Conservation (phyloP, 805 yeast genomes). For the Lachancea waltii region DNA sequence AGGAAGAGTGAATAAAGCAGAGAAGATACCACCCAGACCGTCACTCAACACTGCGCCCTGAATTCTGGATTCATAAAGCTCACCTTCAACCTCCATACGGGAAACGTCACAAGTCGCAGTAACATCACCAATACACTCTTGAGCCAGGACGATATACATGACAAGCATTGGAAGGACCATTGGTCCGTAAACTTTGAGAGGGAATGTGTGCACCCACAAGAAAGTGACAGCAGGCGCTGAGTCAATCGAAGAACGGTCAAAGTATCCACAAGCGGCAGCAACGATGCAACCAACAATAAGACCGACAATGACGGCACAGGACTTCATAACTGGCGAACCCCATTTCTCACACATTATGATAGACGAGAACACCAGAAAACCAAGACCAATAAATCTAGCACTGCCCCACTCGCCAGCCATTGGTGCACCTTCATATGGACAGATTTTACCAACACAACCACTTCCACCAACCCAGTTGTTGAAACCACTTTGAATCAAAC, state of each 20-base stretch:
- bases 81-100: slow-evolving; percentile 77
- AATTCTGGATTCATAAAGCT: slow-evolving; percentile 69
- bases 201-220: slow-evolving; percentile 83
- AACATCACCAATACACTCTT: slow-evolving; percentile 93
- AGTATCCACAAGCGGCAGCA: slow-evolving; percentile 86
- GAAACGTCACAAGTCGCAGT: slow-evolving; percentile 93
- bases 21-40: slow-evolving; percentile 71
- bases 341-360: slow-evolving; percentile 75
- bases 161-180: slow-evolving; percentile 81
- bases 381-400: slow-evolving; percentile 80
- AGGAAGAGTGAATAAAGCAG: slow-evolving; percentile 77
- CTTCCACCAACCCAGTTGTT: slow-evolving; percentile 87
- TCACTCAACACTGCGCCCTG: slow-evolving; percentile 93
- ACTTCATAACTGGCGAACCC: slow-evolving; percentile 92
- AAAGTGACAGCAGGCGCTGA: slow-evolving; percentile 78
- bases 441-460: slow-evolving; percentile 45
- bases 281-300: slow-evolving; percentile 83
- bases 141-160: slow-evolving; percentile 71
- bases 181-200: slow-evolving; percentile 71
- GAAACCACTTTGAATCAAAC: slow-evolving; percentile 65
- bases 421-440: slow-evolving; percentile 47
- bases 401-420: slow-evolving; percentile 71
- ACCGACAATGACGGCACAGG: slow-evolving; percentile 87
- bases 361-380: slow-evolving; percentile 70
- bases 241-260: slow-evolving; percentile 48